Percentiles rank a stretch among this genome's conserved stretches.
These are phyloP conservation scores for Anethum foeniculum DNA, from an alignment of 140 eudicot species.

Conservation along the genomic window DNA sequence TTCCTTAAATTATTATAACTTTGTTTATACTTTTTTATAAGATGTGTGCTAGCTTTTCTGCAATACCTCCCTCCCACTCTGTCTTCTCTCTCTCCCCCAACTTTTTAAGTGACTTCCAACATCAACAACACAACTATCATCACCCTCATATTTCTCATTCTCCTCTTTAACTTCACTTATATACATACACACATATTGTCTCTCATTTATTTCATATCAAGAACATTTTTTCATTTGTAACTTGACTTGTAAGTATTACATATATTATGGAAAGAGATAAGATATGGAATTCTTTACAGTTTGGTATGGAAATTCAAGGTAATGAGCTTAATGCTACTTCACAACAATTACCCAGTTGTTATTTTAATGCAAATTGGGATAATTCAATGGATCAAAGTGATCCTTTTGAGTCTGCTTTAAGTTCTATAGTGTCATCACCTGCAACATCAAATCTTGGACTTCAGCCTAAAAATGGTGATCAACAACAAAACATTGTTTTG, in stretches of 20 bases:
- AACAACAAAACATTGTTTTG: conserved; percentile 25
- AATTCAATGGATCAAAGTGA: conserved; percentile 57
- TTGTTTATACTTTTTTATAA: conserved; percentile 14
- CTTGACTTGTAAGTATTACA: neutral
- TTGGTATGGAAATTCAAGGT: conserved; percentile 29
- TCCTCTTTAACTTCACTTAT: neutral
- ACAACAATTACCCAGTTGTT: conserved; percentile 28
- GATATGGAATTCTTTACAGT: conserved; percentile 32
- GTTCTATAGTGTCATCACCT: conserved; percentile 88
- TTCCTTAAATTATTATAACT: conserved; percentile 17
- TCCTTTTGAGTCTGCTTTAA: conserved; percentile 81
- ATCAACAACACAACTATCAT: conserved; percentile 26
- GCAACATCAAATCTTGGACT: conserved; percentile 35
- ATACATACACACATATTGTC: neutral
- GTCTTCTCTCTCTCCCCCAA: conserved; percentile 18
- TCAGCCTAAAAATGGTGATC: conserved; percentile 23
- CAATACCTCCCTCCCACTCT: conserved; percentile 21
- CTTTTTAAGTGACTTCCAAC: conserved; percentile 27
- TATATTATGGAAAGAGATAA: conserved; percentile 40
- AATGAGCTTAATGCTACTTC: conserved; percentile 35
- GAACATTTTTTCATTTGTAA: neutral
- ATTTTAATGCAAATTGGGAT: conserved; percentile 48
- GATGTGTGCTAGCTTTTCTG: conserved; percentile 21
- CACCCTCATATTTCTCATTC: conserved; percentile 14
- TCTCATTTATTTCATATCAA: neutral